Evolutionary conservation across 257 asterid genomes (phyloP).

Genomic region (Plantago elongata): DNA sequence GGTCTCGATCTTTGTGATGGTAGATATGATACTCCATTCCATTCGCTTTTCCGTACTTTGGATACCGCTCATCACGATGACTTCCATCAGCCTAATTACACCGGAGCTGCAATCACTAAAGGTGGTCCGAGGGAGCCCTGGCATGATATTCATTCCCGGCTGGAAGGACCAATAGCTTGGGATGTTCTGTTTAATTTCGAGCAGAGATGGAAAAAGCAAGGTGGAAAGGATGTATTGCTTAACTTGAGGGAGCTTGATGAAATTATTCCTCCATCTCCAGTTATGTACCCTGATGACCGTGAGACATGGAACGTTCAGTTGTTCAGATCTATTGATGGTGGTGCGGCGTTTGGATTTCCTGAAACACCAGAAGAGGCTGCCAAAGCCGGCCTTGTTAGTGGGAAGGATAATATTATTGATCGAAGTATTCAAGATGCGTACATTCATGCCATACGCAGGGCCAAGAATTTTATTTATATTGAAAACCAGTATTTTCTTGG

Average conservation of each 20-base stretch:
- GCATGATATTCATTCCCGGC: slow-evolving; percentile 88
- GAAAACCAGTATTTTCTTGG: slow-evolving; percentile 96
- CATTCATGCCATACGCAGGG: slow-evolving; percentile 86
- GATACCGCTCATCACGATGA: slow-evolving; percentile 91
- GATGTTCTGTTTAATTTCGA: slow-evolving; percentile 87
- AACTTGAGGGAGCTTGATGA: slow-evolving; percentile 68
- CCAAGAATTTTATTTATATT: slow-evolving; percentile 73
- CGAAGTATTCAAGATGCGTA: slow-evolving; percentile 96
- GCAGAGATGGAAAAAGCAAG: slow-evolving; percentile 96
- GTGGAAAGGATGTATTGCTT: slow-evolving; percentile 66
- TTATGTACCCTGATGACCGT: slow-evolving; percentile 62
- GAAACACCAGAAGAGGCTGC: slow-evolving; percentile 84
- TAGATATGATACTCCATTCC: slow-evolving; percentile 81
- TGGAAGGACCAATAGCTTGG: slow-evolving; percentile 95
- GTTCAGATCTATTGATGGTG: slow-evolving; percentile 89
- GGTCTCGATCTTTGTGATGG: slow-evolving; percentile 96
- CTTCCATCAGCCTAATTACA: slow-evolving; percentile 82
- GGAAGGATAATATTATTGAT: slow-evolving; percentile 81
- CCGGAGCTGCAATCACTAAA: slow-evolving; percentile 63
- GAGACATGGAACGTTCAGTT: slow-evolving; percentile 90
- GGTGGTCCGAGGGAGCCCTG: slow-evolving; percentile 98
- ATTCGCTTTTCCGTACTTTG: slow-evolving; percentile 82
- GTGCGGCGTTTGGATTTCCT: slow-evolving; percentile 92
- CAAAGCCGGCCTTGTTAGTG: slow-evolving; percentile 73
- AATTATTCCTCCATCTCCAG: slow-evolving; percentile 78